phyloP scores from a whole-genome alignment of 2,329 filamentous ascomycete species.

The Neodidymelliopsis sp. region DNA sequence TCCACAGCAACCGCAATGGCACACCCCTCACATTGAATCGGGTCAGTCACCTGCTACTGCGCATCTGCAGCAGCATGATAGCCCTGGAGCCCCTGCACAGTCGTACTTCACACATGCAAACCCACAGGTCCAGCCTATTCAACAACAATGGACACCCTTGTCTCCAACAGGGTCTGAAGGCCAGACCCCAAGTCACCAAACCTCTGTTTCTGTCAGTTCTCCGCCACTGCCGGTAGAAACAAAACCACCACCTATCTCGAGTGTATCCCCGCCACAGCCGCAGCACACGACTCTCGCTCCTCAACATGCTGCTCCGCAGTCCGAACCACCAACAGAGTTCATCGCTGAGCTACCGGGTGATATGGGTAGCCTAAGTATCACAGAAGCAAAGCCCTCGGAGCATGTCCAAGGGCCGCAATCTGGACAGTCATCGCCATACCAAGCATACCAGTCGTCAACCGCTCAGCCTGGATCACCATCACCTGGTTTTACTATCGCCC shows the following conservation, averaged over 20 bases:
- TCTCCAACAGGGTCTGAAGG: conserved; percentile 25
- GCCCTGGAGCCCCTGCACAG: conserved; percentile 1
- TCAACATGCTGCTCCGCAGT: conserved; percentile 12
- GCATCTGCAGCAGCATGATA: neutral
- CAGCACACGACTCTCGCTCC: conserved; percentile 24
- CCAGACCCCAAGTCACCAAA: conserved; percentile 18
- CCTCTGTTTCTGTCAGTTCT: conserved; percentile 26
- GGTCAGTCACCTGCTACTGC: conserved; percentile 4
- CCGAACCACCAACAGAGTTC: conserved; percentile 33
- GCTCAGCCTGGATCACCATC: conserved; percentile 26
- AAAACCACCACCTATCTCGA: conserved; percentile 20
- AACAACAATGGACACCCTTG: conserved; percentile 34
- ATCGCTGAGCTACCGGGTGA: conserved; percentile 47
- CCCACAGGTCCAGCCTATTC: conserved; percentile 5
- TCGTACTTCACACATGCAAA: conserved; percentile 20
- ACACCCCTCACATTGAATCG: neutral
- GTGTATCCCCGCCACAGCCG: conserved; percentile 14
- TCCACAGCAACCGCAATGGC: conserved; percentile 20
- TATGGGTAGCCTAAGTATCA: conserved; percentile 34
- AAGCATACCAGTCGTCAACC: conserved; percentile 36
- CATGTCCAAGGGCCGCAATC: conserved; percentile 6
- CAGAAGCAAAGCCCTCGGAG: conserved; percentile 24
- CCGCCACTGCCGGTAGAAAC: conserved; percentile 21
- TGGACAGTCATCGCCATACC: conserved; percentile 29
- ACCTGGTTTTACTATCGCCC: conserved; percentile 36